A percentile compares a stretch with the other conserved stretches of the same genome.
These are phyloP conservation scores for Boletellus dicymbophilus DNA, from an alignment of 1,284 basidiomycete species.

Conservation along the genomic window DNA sequence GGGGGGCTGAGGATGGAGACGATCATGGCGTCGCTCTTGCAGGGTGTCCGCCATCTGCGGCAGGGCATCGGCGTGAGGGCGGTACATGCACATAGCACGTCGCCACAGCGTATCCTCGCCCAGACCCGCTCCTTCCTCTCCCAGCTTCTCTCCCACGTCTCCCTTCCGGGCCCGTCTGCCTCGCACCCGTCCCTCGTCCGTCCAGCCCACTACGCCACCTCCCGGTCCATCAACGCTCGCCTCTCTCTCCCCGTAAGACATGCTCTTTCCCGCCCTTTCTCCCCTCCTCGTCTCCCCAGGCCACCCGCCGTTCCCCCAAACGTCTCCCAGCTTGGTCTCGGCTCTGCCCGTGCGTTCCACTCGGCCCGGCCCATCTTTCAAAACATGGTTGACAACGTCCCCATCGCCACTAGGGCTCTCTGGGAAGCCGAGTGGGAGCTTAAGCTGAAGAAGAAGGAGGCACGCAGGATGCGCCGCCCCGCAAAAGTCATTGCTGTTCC, in stretches of 20 bases:
- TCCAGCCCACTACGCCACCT: slow-evolving; percentile 34
- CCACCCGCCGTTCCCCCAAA: slow-evolving; percentile 50
- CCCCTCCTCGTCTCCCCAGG: slow-evolving; percentile 53
- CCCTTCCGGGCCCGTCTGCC: slow-evolving; percentile 36
- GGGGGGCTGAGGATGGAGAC: too few species aligned
- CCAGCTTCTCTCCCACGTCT: slow-evolving; percentile 54
- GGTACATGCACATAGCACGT: neutral
- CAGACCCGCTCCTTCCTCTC: slow-evolving; percentile 56
- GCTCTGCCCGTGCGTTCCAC: slow-evolving; percentile 71
- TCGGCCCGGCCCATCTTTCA: slow-evolving; percentile 74
- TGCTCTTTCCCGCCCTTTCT: slow-evolving; percentile 45
- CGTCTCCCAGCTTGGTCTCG: slow-evolving; percentile 67
- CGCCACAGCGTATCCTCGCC: slow-evolving; percentile 29
- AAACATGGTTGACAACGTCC: slow-evolving; percentile 74
- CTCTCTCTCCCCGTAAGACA: slow-evolving; percentile 56
- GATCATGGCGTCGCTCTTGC: slow-evolving; percentile 27
- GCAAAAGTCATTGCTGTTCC: slow-evolving; percentile 20
- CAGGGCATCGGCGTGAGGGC: slow-evolving; percentile 23
- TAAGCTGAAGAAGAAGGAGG: slow-evolving; percentile 47
- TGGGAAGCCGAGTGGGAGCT: slow-evolving; percentile 71
- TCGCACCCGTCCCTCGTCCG: slow-evolving; percentile 40
- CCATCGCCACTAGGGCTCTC: slow-evolving; percentile 65
- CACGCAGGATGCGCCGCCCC: slow-evolving; percentile 37
- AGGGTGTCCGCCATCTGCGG: slow-evolving; percentile 27
- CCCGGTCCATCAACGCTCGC: slow-evolving; percentile 39